Percentiles rank a stretch among this genome's conserved stretches.
These are phyloP conservation scores for Pestalotiopsis sp. DNA, from an alignment of 2,329 filamentous ascomycete genomes.

Conservation along the genomic window DNA sequence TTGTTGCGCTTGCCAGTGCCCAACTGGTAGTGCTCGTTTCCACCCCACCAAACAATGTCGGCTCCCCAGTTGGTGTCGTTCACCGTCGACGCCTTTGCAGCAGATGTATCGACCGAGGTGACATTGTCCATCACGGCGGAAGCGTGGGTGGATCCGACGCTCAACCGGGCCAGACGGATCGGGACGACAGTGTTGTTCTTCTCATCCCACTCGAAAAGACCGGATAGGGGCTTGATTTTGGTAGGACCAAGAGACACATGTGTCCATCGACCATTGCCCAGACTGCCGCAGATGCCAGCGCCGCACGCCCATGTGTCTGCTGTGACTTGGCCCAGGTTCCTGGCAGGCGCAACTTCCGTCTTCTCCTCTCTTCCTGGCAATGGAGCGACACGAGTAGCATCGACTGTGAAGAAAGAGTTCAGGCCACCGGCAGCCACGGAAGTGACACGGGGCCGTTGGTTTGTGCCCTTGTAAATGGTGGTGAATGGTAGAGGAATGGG, in stretches of 20 bases:
- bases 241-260: conserved; percentile 78
- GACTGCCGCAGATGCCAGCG: conserved; percentile 78
- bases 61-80: conserved; percentile 86
- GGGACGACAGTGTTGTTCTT: conserved; percentile 66
- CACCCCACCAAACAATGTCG: conserved; percentile 91
- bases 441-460: conserved; percentile 68
- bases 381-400: conserved; percentile 65
- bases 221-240: conserved; percentile 82
- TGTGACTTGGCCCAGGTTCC: conserved; percentile 57
- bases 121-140: conserved; percentile 84
- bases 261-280: conserved; percentile 88
- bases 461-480: conserved; percentile 71
- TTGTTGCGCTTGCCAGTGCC: conserved; percentile 91
- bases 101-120: conserved; percentile 63
- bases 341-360: conserved; percentile 40
- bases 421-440: conserved; percentile 81
- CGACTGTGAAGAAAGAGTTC: conserved; percentile 86
- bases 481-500: conserved; percentile 73
- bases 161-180: conserved; percentile 75
- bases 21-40: conserved; percentile 91
- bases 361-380: conserved; percentile 28
- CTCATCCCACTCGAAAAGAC: conserved; percentile 88
- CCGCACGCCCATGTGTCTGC: conserved; percentile 88
- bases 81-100: conserved; percentile 42
- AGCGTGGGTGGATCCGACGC: conserved; percentile 78